Percentiles rank a stretch among this genome's conserved stretches.
phyloP scores from a whole-genome alignment of 805 yeast species.

The Pichia occidentalis region DNA sequence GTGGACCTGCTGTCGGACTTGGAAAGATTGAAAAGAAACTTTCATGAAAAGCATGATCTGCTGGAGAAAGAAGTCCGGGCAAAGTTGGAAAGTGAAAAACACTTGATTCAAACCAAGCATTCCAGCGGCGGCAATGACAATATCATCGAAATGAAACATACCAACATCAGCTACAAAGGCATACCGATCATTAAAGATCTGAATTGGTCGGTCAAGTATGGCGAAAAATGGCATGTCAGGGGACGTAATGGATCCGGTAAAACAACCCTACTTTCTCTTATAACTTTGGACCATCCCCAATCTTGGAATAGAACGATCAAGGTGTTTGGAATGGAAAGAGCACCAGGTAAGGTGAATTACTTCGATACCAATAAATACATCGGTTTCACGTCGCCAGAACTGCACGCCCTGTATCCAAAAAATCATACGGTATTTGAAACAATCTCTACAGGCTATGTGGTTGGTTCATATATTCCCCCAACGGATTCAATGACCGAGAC shows the following conservation, averaged over 20 bases:
- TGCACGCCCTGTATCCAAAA: conserved; percentile 79
- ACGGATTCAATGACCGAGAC: conserved; percentile 28
- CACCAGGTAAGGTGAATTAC: conserved; percentile 68
- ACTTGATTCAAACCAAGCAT: background rate
- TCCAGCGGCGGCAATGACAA: conserved; percentile 3
- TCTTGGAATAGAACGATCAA: conserved; percentile 74
- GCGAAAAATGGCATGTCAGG: conserved; percentile 81
- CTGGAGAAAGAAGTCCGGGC: conserved; percentile 14
- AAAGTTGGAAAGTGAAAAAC: conserved; percentile 5
- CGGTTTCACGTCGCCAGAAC: conserved; percentile 87
- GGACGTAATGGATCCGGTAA: conserved; percentile 94
- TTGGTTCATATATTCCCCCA: conserved; percentile 60
- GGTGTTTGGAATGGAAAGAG: conserved; percentile 60
- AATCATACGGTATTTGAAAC: conserved; percentile 47
- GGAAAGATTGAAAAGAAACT: conserved; percentile 18
- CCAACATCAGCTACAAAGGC: conserved; percentile 63
- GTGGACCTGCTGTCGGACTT: conserved; percentile 24
- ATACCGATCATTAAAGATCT: conserved; percentile 53
- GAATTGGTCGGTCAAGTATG: conserved; percentile 57
- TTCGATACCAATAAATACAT: conserved; percentile 73
- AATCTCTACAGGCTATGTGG: conserved; percentile 65
- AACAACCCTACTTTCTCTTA: conserved; percentile 74
- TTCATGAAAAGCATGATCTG: conserved; percentile 19
- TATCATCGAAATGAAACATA: conserved; percentile 48
- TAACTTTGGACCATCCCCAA: conserved; percentile 95